Conservation (phyloP, 2,329 filamentous ascomycete species). For the Aspergillus sp. region DNA sequence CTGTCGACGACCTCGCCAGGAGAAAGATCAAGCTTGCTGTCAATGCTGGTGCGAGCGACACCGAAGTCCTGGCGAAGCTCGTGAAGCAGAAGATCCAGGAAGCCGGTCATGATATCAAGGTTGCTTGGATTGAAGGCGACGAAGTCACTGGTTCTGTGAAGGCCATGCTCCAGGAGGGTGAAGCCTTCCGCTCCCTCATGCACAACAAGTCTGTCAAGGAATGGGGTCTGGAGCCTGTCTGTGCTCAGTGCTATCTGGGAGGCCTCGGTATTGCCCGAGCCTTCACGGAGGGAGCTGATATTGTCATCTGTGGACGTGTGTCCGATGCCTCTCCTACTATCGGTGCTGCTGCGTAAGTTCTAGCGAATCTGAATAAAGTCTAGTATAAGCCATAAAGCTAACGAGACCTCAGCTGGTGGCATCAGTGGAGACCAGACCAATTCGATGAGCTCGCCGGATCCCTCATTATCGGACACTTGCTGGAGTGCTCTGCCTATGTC, state of each 20-base stretch:
- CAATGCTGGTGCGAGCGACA: neutral
- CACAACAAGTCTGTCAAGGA: neutral
- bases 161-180: neutral
- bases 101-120: neutral
- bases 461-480: conserved; percentile 21
- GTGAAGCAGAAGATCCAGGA: neutral
- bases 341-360: conserved; percentile 12
- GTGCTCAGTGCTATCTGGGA: conserved; percentile 6
- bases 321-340: conserved; percentile 26
- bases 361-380: neutral
- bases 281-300: conserved; percentile 25
- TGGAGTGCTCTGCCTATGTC: conserved; percentile 33
- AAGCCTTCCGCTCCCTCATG: neutral
- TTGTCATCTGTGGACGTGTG: conserved; percentile 30
- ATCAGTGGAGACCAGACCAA: conserved; percentile 10
- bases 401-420: conserved; percentile 10
- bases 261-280: conserved; percentile 24
- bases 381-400: no score
- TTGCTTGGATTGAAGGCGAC: neutral
- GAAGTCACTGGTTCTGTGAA: neutral
- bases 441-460: conserved; percentile 17
- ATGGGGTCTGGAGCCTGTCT: neutral
- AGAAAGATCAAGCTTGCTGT: neutral
- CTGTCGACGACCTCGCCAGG: neutral
- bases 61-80: neutral